phyloP scores from a whole-genome alignment of 2,329 filamentous ascomycete genomes.

The Penicillium olsonii region DNA sequence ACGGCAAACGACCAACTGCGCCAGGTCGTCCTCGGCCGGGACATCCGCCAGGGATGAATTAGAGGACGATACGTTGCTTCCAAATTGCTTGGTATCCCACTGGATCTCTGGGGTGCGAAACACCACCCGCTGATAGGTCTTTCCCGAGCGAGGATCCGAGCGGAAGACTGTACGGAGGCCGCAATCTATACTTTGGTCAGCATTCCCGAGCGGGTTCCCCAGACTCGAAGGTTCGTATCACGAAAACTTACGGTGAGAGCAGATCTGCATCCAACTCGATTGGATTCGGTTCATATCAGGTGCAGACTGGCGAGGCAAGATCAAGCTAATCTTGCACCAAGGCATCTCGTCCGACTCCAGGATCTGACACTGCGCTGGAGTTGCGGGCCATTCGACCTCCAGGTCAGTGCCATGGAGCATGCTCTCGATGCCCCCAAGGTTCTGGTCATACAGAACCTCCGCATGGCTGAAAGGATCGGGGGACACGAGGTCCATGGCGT shows the following conservation, averaged over 20 bases:
- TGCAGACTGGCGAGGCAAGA: neutral
- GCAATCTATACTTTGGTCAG: neutral
- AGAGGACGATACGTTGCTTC: neutral
- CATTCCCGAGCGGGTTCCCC: too few species aligned
- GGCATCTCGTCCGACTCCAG: slow-evolving; percentile 1
- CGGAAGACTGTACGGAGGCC: neutral
- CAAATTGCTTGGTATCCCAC: neutral
- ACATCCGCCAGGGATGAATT: neutral
- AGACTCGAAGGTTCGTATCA: too few species aligned
- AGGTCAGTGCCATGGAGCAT: neutral
- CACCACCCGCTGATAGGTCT: neutral
- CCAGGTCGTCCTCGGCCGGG: neutral
- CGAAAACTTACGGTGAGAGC: neutral
- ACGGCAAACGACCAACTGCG: neutral
- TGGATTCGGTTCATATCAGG: neutral
- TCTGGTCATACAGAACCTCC: neutral
- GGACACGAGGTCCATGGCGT: neutral
- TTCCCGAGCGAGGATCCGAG: neutral
- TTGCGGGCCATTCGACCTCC: slow-evolving; percentile 1
- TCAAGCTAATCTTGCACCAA: slow-evolving; percentile 2
- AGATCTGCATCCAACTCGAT: slow-evolving; percentile 1
- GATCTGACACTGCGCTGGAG: slow-evolving; percentile 1
- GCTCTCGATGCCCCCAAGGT: neutral
- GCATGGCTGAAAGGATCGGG: neutral
- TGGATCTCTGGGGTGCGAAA: neutral